Percentiles rank a stretch among this genome's conserved stretches.
These are phyloP conservation scores for Asparagopsis taxiformis DNA, from an alignment of 31 red algal genomes.

Conservation along the genomic window DNA sequence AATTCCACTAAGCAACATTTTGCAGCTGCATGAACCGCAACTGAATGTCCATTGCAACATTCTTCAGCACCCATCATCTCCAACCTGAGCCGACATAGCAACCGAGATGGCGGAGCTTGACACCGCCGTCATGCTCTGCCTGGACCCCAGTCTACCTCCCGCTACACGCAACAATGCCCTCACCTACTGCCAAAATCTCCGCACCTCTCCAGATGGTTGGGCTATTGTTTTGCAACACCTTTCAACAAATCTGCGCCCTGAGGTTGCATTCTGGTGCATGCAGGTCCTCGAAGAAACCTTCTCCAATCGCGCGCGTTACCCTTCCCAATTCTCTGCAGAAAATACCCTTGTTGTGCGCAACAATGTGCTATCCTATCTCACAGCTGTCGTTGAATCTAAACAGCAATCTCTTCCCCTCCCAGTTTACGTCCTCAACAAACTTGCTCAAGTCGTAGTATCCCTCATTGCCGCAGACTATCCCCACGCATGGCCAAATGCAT, in stretches of 20 bases:
- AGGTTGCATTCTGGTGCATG: constrained; percentile 88
- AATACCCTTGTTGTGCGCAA: constrained; percentile 15
- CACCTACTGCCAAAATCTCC: constrained; percentile 57
- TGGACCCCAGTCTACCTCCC: constrained; percentile 51
- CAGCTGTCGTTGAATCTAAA: constrained; percentile 8
- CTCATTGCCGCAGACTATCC: constrained; percentile 87
- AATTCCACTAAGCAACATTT: no score
- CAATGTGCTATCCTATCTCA: constrained; percentile 37
- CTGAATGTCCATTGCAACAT: background rate
- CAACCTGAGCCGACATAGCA: constrained; percentile 1
- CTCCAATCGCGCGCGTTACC: constrained; percentile 30
- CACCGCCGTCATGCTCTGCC: constrained; percentile 56
- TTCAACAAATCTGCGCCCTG: constrained; percentile 34
- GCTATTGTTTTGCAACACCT: constrained; percentile 68
- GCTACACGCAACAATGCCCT: constrained; percentile 35
- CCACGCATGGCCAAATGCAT: constrained; percentile 64
- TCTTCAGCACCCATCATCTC: background rate
- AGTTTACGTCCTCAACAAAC: constrained; percentile 71
- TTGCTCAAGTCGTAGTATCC: constrained; percentile 71
- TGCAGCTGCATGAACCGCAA: background rate
- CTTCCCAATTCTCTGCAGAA: constrained; percentile 26
- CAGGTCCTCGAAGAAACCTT: constrained; percentile 48
- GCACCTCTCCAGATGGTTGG: constrained; percentile 64
- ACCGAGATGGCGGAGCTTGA: constrained; percentile 71
- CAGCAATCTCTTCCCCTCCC: constrained; percentile 3